These are phyloP conservation scores for Cryptococcus sp. DNA, from an alignment of 1,284 basidiomycete species.

Conservation along the genomic window DNA sequence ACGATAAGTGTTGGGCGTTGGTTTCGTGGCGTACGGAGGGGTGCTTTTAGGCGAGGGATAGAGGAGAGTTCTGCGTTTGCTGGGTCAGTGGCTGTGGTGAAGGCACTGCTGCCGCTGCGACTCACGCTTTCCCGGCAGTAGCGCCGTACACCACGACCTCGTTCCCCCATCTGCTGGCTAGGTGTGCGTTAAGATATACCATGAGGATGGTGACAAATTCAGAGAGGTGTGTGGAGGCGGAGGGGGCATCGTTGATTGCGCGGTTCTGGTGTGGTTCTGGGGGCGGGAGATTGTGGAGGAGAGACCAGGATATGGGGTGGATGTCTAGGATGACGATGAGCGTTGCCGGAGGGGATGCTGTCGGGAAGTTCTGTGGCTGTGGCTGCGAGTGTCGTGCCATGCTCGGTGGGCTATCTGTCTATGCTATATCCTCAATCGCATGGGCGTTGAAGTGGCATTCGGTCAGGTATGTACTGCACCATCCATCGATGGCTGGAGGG, in stretches of 20 bases:
- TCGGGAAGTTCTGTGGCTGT: too few relatives aligned
- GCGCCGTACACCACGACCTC: slow-evolving; percentile 87
- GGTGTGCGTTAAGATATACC: slow-evolving; percentile 87
- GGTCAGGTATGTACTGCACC: too few relatives aligned
- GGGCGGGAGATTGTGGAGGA: slow-evolving; percentile 47
- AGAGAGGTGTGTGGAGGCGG: slow-evolving; percentile 59
- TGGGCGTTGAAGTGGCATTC: too few relatives aligned
- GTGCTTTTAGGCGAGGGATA: slow-evolving; percentile 24
- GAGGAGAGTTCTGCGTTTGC: slow-evolving; percentile 26
- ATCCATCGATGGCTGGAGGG: too few relatives aligned
- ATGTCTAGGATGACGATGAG: slow-evolving; percentile 78
- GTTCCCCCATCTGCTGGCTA: slow-evolving; percentile 87
- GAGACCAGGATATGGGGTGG: slow-evolving; percentile 76
- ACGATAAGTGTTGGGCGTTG: slow-evolving; percentile 68
- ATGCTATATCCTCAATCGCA: too few relatives aligned
- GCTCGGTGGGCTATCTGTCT: too few relatives aligned
- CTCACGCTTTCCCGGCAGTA: slow-evolving; percentile 64
- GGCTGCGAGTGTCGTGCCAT: too few relatives aligned
- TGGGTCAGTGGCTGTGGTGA: too few relatives aligned
- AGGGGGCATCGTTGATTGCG: slow-evolving; percentile 24
- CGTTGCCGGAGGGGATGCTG: slow-evolving; percentile 56
- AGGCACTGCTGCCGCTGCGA: not conserved
- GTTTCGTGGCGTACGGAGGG: not conserved
- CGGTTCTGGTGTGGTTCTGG: slow-evolving; percentile 5
- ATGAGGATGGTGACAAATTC: slow-evolving; percentile 75